Conservation (phyloP, 352 stramenopile species). For the Aphanomyces stellatus region DNA sequence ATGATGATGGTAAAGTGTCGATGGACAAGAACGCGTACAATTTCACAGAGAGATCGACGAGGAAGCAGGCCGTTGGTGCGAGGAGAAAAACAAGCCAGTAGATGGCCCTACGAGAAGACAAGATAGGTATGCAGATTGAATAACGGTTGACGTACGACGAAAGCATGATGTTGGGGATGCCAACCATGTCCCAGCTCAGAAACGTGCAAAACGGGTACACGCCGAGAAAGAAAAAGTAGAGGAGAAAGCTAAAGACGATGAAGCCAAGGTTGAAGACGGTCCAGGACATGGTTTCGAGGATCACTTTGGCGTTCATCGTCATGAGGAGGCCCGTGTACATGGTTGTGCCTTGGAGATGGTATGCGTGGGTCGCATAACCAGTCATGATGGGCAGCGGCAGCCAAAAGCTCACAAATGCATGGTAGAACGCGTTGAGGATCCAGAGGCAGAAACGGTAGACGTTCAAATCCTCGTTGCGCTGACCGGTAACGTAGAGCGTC, state of each 20-base stretch:
- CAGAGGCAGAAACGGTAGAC: slow-evolving; percentile 47
- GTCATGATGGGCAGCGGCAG: slow-evolving; percentile 35
- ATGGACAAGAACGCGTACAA: slow-evolving; percentile 34
- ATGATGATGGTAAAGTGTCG: slow-evolving; percentile 13
- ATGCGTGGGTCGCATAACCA: slow-evolving; percentile 29
- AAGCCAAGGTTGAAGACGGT: slow-evolving; percentile 57
- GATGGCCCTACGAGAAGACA: slow-evolving; percentile 27
- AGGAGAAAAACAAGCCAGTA: slow-evolving; percentile 66
- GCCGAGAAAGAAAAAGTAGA: slow-evolving; percentile 61
- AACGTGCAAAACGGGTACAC: slow-evolving; percentile 42
- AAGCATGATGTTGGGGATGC: slow-evolving; percentile 47
- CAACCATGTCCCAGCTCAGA: slow-evolving; percentile 43
- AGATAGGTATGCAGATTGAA: background rate
- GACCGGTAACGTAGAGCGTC: slow-evolving; percentile 44
- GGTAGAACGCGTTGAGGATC: slow-evolving; percentile 56
- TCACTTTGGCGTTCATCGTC: slow-evolving; percentile 69
- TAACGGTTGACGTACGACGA: slow-evolving; percentile 26
- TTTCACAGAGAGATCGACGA: slow-evolving; percentile 50
- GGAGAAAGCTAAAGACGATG: slow-evolving; percentile 40
- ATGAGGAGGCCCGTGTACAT: slow-evolving; percentile 68
- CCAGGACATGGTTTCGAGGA: slow-evolving; percentile 66
- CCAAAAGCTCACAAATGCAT: slow-evolving; percentile 58
- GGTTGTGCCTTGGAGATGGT: slow-evolving; percentile 40
- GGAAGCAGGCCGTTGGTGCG: slow-evolving; percentile 48
- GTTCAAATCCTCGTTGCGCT: slow-evolving; percentile 60